Evolutionary conservation across 2,329 filamentous ascomycete genomes (phyloP).

Genomic region (Colletotrichum camelliae): DNA sequence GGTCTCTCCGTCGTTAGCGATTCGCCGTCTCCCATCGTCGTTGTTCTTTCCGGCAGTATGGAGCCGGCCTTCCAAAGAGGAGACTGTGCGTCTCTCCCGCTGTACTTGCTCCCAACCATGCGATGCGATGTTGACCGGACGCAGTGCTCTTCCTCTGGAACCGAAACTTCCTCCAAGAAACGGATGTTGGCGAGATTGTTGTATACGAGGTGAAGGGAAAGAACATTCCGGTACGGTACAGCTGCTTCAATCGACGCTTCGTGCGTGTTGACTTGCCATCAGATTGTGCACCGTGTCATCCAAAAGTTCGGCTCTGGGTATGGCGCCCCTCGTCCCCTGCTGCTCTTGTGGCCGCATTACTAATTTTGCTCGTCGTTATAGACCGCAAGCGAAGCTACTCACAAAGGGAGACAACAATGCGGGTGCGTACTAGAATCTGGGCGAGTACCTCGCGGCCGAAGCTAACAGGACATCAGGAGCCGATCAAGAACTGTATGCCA

Average conservation of each 20-base stretch:
- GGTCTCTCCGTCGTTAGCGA: conserved; percentile 81
- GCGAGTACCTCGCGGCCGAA: not conserved
- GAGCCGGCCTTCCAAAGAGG: conserved; percentile 83
- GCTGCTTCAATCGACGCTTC: not conserved
- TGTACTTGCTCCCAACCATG: not conserved
- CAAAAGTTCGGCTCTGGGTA: conserved; percentile 70
- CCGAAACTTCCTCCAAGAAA: conserved; percentile 62
- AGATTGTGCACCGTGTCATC: conserved; percentile 90
- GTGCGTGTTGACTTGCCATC: not conserved
- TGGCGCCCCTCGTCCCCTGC: conserved; percentile 26
- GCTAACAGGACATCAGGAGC: not conserved
- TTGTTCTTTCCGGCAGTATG: conserved; percentile 86
- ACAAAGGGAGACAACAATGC: conserved; percentile 99
- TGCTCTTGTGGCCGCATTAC: not conserved
- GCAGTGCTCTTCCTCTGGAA: conserved; percentile 74
- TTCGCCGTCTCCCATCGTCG: conserved; percentile 79
- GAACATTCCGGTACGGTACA: conserved; percentile 72
- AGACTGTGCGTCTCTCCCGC: conserved; percentile 45
- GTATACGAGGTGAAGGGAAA: conserved; percentile 86
- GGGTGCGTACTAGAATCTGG: conserved; percentile 27
- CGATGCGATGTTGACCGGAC: not conserved
- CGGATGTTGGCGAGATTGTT: conserved; percentile 62
- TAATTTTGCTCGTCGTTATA: conserved; percentile 28
- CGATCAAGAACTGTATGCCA: conserved; percentile 63
- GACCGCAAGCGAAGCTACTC: conserved; percentile 72